Evolutionary conservation across 2,329 filamentous ascomycete genomes (phyloP).

Genomic region (Sporothrix sp.): DNA sequence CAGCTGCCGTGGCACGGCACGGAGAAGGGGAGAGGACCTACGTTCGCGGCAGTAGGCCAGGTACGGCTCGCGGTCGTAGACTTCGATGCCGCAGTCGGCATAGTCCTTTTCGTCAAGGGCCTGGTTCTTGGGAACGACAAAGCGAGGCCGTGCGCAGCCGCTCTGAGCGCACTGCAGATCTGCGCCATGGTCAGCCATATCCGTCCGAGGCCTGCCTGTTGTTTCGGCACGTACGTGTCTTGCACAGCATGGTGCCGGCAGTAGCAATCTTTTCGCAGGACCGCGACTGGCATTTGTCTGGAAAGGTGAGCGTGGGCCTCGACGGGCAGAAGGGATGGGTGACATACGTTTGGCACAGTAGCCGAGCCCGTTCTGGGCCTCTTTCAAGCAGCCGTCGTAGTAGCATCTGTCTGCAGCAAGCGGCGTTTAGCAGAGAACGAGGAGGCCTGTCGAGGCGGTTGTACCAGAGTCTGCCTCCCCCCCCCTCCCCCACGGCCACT

Average conservation of each 20-base stretch:
- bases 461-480: no score
- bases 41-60: conserved; percentile 12
- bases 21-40: not conserved
- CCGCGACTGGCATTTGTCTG: conserved; percentile 8
- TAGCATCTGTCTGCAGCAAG: conserved; percentile 12
- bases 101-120: conserved; percentile 4
- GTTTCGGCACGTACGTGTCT: conserved; percentile 11
- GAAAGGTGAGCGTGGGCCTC: not conserved
- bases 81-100: conserved; percentile 7
- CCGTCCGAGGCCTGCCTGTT: no score
- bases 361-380: not conserved
- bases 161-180: conserved; percentile 11
- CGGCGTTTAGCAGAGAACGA: no score
- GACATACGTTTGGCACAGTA: conserved; percentile 8
- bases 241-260: conserved; percentile 9
- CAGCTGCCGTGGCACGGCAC: no score
- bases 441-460: no score
- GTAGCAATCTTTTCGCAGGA: conserved; percentile 6
- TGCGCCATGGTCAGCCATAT: no score
- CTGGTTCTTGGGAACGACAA: not conserved
- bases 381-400: conserved; percentile 7
- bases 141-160: not conserved
- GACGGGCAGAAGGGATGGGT: no score
- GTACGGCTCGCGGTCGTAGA: conserved; percentile 9
- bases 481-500: not conserved